Percentiles rank a stretch among this genome's conserved stretches.
phyloP scores from a whole-genome alignment of 2,329 filamentous ascomycete species.

The Diaporthe sp. region DNA sequence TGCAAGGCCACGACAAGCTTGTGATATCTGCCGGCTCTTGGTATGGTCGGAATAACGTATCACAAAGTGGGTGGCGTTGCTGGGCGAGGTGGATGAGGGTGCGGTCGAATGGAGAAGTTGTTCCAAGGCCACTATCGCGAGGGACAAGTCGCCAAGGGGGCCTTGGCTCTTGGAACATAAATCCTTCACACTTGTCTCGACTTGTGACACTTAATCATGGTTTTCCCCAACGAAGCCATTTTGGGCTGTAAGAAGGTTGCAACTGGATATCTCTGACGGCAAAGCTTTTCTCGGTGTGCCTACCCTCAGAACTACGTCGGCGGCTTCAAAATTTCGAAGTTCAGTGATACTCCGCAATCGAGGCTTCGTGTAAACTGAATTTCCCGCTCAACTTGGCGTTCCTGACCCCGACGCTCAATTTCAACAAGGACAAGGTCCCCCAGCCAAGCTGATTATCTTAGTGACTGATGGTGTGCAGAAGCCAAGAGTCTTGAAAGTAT shows the following conservation, averaged over 20 bases:
- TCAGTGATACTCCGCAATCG: neutral
- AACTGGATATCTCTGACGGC: neutral
- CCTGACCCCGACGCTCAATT: neutral
- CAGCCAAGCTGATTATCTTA: neutral
- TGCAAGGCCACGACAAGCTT: neutral
- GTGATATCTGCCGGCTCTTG: conserved; percentile 25
- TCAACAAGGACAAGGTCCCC: neutral
- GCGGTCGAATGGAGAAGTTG: conserved; percentile 20
- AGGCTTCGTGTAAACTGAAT: neutral
- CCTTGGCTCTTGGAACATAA: conserved; percentile 27
- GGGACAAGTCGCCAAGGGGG: conserved; percentile 28
- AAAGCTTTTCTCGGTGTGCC: neutral
- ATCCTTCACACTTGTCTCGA: conserved; percentile 7
- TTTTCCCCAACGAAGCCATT: neutral
- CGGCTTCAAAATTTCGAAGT: neutral
- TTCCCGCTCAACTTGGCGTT: conserved; percentile 18
- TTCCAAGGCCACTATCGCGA: conserved; percentile 19
- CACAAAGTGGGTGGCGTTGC: conserved; percentile 15
- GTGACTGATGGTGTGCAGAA: conserved; percentile 5
- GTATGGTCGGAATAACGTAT: conserved; percentile 6
- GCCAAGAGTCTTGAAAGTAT: neutral
- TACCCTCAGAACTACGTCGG: neutral
- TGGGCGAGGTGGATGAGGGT: conserved; percentile 18
- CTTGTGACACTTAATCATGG: conserved; percentile 5
- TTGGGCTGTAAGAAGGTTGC: neutral